Base-by-base conservation (phyloP, 495 filamentous ascomycete species). In the Hypoxylon lenormandii region DNA sequence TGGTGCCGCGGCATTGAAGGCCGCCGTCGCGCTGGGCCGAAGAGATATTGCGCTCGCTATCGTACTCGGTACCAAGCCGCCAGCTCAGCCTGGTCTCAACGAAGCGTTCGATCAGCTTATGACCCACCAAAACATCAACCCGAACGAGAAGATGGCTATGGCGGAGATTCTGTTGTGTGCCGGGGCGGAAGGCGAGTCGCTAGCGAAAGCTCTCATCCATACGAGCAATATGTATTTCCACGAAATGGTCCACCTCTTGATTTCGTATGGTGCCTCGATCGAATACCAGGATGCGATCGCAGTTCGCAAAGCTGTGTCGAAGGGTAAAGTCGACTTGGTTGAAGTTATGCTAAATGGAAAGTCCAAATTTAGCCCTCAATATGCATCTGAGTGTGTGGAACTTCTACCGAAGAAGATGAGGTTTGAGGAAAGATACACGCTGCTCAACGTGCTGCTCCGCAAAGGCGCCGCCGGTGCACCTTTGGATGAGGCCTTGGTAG, bases 151-250 rank as follows among this genome's bases (percentile, higher is more conserved):
- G 55, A 50, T 83, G 38, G 72, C 66, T 2, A 69, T 83, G 21
- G 72, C 78, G 2, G 81, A 84, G 64, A 74, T 81, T 6, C 62
- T 84, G 3, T 69, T 84, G 5, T 83, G 78, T n/a, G 80, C 80
- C 0, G 82, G 82, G 0, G 81, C 81, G 2, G 63, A 72, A 6
- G 81, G 82, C 6, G 79, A 81, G 37, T 64, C 73, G 1, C 55
- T 80, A 5, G 74, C 81, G 1, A 55, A 73, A 16, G 80, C 81
- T 0, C 62, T 84, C 7, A 47, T 76, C 1, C 76, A 80, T 13
- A 77, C 81, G 7, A 77, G 74, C 60, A 56, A 68, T 1, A 67
- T 75, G 21, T 75, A 77, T 36, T 82, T 79, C 48, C 76, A 79
- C 60, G 80, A 84, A 47, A 79, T 84, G 81, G 76, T 80, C 10